A percentile compares a stretch with the other conserved stretches of the same genome.
These are phyloP conservation scores for Adansonia gregorii DNA, from an alignment of 441 rosid species.

Conservation along the genomic window DNA sequence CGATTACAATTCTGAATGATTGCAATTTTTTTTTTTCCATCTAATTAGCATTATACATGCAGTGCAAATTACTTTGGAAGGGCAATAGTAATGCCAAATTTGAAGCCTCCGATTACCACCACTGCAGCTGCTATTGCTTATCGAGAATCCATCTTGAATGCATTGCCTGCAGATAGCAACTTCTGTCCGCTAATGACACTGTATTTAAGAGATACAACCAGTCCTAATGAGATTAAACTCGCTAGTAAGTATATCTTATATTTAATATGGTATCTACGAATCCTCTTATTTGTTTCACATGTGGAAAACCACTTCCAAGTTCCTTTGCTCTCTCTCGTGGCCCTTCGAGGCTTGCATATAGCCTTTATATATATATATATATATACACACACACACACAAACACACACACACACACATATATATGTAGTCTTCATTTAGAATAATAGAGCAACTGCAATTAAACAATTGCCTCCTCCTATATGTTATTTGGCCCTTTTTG, in stretches of 20 bases:
- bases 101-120: conserved; percentile 80
- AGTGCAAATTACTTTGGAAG: conserved; percentile 75
- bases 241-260: conserved; percentile 54
- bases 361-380: no score
- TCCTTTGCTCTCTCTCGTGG: not conserved
- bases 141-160: conserved; percentile 63
- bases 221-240: conserved; percentile 75
- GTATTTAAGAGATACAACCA: conserved; percentile 76
- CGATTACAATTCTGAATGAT: conserved; percentile 9
- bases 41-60: conserved; percentile 20
- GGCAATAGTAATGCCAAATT: conserved; percentile 89
- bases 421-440: not conserved
- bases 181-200: conserved; percentile 88
- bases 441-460: not conserved
- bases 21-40: conserved; percentile 17
- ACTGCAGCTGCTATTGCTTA: conserved; percentile 72
- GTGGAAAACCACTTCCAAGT: not conserved
- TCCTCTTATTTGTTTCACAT: not conserved
- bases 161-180: conserved; percentile 51
- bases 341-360: not conserved
- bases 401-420: no score
- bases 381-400: no score
- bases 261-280: not conserved
- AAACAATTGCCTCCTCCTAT: not conserved
- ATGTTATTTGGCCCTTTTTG: not conserved